These are phyloP conservation scores for Magnaporthales sp. DNA, from an alignment of 2,329 filamentous ascomycete species.

Conservation along the genomic window DNA sequence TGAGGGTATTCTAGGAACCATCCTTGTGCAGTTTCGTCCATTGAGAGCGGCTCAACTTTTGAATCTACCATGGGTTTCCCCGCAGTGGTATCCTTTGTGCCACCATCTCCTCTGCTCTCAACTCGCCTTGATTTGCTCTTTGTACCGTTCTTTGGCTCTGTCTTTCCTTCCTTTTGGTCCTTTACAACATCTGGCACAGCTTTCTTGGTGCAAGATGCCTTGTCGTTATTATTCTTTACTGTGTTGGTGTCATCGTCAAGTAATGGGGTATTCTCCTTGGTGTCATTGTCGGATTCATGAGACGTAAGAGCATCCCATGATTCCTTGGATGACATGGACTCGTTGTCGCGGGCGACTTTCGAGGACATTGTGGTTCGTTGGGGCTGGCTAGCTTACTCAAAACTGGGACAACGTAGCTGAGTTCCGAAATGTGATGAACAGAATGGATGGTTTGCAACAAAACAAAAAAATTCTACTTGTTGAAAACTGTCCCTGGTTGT, in stretches of 20 bases:
- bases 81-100: neutral
- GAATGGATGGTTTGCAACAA: neutral
- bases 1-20: neutral
- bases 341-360: neutral
- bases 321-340: neutral
- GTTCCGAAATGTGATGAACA: too few relatives aligned
- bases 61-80: neutral
- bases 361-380: neutral
- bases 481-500: neutral
- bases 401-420: too few relatives aligned
- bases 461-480: neutral
- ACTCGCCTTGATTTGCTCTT: neutral
- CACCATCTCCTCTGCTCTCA: neutral
- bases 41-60: neutral
- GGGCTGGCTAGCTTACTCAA: neutral
- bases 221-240: neutral
- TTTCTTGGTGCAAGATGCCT: neutral
- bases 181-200: neutral
- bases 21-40: neutral
- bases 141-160: neutral
- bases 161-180: neutral
- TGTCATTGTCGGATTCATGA: neutral
- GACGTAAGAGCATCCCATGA: neutral
- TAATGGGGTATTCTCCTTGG: neutral
- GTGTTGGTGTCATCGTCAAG: neutral